phyloP scores from a whole-genome alignment of 208 protist species.

The Endotrypanum monterogeii region DNA sequence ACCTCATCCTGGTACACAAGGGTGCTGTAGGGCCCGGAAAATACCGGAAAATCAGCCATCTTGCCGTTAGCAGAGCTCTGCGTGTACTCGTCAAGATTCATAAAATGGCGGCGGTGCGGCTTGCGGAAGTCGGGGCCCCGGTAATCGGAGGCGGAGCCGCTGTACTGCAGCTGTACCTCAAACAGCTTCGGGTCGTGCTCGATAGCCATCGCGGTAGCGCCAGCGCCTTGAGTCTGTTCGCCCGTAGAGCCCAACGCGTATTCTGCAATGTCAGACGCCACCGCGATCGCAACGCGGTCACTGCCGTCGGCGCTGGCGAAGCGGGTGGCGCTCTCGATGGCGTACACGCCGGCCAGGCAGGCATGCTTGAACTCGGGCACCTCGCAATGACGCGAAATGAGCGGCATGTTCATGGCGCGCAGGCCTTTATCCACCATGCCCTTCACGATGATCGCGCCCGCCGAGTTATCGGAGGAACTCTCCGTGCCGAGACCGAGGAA shows the following conservation, averaged over 20 bases:
- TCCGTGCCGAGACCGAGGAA: slow-evolving; percentile 92
- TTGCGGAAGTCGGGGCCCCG: slow-evolving; percentile 92
- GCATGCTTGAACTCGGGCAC: slow-evolving; percentile 94
- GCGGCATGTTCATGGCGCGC: slow-evolving; percentile 59
- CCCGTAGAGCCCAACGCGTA: slow-evolving; percentile 89
- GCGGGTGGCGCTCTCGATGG: slow-evolving; percentile 81
- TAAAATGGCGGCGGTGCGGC: slow-evolving; percentile 87
- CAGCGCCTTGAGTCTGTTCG: slow-evolving; percentile 91
- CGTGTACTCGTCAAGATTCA: slow-evolving; percentile 76
- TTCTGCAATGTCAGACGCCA: slow-evolving; percentile 90
- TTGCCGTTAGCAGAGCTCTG: slow-evolving; percentile 70
- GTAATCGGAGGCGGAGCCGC: slow-evolving; percentile 85
- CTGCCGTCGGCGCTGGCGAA: slow-evolving; percentile 64
- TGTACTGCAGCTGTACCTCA: slow-evolving; percentile 73
- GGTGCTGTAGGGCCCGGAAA: slow-evolving; percentile 91
- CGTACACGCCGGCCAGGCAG: slow-evolving; percentile 91
- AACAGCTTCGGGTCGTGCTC: slow-evolving; percentile 78
- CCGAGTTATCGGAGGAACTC: slow-evolving; percentile 89
- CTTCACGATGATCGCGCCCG: slow-evolving; percentile 89
- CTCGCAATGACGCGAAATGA: slow-evolving; percentile 84
- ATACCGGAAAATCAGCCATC: slow-evolving; percentile 91
- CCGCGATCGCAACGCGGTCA: slow-evolving; percentile 82
- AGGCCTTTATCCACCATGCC: slow-evolving; percentile 91
- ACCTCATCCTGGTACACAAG: slow-evolving; percentile 90
- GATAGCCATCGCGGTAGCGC: slow-evolving; percentile 82